Evolutionary conservation across 2,329 filamentous ascomycete genomes (phyloP).

Genomic region (Calonectria hawksworthii): DNA sequence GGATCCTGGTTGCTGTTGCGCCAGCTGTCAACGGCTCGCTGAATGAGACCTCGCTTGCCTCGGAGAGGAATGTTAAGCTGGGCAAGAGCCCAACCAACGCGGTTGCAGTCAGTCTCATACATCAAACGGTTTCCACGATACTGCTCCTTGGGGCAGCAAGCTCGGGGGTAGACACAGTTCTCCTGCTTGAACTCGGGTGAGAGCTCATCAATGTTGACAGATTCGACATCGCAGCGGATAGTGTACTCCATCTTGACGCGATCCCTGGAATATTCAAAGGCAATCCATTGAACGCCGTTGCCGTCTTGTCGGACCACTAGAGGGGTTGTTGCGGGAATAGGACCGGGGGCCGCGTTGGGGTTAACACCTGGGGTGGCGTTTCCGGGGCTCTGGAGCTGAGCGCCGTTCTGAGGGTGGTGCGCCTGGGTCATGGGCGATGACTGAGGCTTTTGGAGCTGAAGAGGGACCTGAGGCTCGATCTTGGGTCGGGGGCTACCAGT

Average conservation of each 20-base stretch:
- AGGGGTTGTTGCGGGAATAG: conserved; percentile 96
- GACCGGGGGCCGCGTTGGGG: conserved; percentile 92
- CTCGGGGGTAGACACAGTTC: conserved; percentile 97
- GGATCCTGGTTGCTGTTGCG: conserved; percentile 98
- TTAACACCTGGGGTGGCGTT: conserved; percentile 71
- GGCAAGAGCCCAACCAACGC: conserved; percentile 98
- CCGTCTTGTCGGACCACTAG: conserved; percentile 94
- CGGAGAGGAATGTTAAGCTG: conserved; percentile 92
- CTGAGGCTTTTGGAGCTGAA: conserved; percentile 72
- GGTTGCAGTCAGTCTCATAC: conserved; percentile 99
- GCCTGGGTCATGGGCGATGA: conserved; percentile 57
- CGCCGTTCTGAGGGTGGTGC: conserved; percentile 54
- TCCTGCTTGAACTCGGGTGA: conserved; percentile 94
- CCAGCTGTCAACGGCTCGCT: conserved; percentile 98
- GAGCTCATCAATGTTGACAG: conserved; percentile 90
- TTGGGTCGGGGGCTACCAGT: conserved; percentile 74
- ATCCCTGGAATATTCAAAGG: conserved; percentile 97
- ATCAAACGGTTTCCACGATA: conserved; percentile 96
- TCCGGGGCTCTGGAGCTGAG: conserved; percentile 56
- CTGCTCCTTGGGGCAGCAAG: conserved; percentile 94
- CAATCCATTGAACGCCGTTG: conserved; percentile 98
- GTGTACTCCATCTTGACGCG: conserved; percentile 99
- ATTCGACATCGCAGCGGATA: conserved; percentile 97
- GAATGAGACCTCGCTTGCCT: conserved; percentile 95
- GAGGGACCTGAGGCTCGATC: conserved; percentile 73